Base-by-base conservation (phyloP, 2,329 filamentous ascomycete species). In the Ophiostoma sp. region DNA sequence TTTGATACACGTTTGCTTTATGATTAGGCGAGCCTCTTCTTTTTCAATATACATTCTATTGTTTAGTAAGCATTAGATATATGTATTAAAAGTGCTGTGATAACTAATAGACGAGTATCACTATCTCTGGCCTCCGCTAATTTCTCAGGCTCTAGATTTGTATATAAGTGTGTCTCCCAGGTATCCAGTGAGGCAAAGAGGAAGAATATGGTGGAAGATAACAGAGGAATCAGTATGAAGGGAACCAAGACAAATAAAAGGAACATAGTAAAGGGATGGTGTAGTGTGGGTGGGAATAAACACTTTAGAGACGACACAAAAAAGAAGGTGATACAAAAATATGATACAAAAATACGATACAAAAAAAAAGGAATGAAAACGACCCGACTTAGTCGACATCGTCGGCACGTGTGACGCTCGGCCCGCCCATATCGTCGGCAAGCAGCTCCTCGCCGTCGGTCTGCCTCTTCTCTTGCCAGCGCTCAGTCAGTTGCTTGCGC, bases 401-500 rank as follows among this genome's bases (percentile, higher is more conserved):
- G 6, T 31, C 65, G 3, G 65, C 23, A n/a, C 35, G 64, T 11
- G 31, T 52, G 13, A 57, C 20, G 60, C 57, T 68, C 13, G 69
- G 69, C 13, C 52, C 67, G 35, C 60, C 60, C 2, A 44, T 3
- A 3, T 54, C 67, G n/a, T 17, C n/a, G 15, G 31, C 8, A 33
- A 64, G 27, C 27, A 6, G 31, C 60, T 62, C 52, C 13, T 20
- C 36, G 6, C 27, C 67, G 10, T 67, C 35, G 6, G 23, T 10
- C 60, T 8, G 13, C n/a, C 4, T n/a, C 60, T 54, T 36, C 10
- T 60, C 35, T 44, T 60, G 23, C 31, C 35, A 20, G 57, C 39
- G 41, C 44, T 62, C 27, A 5, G 62, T 23, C 67, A 72, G 64
- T 67, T 70, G 57, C 27, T 67, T 33, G 41, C 65, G 68, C 35